These are phyloP conservation scores for Eucalyptus shirleyi DNA, from an alignment of 345 rosid genomes.

Conservation along the genomic window DNA sequence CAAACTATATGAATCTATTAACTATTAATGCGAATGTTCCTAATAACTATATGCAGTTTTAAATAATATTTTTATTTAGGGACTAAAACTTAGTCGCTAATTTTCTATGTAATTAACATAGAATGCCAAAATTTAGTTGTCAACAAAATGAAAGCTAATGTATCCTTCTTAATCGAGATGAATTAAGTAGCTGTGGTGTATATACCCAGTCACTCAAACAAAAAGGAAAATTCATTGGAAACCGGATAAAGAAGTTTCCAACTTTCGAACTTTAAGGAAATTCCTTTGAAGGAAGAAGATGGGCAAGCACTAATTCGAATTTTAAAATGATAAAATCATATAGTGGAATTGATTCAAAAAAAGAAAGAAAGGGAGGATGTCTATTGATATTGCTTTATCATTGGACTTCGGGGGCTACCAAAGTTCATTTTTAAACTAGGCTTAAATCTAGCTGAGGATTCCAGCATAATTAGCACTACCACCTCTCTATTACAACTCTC, in stretches of 20 bases:
- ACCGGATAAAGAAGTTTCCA: not conserved
- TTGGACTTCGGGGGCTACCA: not conserved
- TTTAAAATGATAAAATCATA: not conserved
- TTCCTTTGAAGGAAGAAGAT: not conserved
- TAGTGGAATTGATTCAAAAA: not conserved
- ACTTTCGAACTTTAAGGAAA: not conserved
- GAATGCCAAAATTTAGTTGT: no score
- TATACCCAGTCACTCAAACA: not conserved
- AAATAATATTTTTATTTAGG: not conserved
- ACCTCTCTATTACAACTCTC: no score
- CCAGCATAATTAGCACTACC: no score
- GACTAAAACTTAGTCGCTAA: no score
- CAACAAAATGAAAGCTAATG: not conserved
- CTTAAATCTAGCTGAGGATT: no score
- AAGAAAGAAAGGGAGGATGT: not conserved
- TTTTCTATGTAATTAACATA: no score
- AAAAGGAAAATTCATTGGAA: not conserved
- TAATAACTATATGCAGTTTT: not conserved
- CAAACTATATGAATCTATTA: not conserved
- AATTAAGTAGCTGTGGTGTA: not conserved
- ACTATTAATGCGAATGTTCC: no score
- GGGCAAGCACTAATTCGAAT: not conserved
- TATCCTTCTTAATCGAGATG: not conserved
- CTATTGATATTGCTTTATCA: not conserved
- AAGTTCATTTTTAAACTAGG: no score